Base-by-base conservation (phyloP, 495 filamentous ascomycete genomes). In the Penicillium malachiteum region DNA sequence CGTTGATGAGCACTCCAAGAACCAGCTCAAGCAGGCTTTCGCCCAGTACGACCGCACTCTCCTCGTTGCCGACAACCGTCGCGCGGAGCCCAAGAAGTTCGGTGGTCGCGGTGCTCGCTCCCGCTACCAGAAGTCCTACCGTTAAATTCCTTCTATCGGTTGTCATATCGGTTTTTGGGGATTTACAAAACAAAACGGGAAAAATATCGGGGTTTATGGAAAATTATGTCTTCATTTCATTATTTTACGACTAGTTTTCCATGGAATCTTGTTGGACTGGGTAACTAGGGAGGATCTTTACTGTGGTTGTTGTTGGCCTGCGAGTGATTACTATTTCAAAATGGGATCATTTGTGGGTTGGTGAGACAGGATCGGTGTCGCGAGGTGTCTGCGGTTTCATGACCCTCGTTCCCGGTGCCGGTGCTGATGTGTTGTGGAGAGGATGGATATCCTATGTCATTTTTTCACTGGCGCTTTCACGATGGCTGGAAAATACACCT, bases 1-100 rank as follows among this genome's bases (percentile, higher is more conserved):
- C 81, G 90, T 98, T 76, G 94, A 98, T 72, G 94, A 98, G 87
- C 91, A 97, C 86, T 87, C 88, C 81, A 98, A 98, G 90, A 98
- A 97, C 86, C 82, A 88, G 79, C 83, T 98, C 66, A 98, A 98
- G 90, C 87, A 91, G 76, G 88, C 89, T 58, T 84, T 97, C 58
- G 87, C 89, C 69, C 84, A 89, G 74, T 98, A 95, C 84, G 94
- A 98, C 84, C 87, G 94, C 65, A 96, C 90, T 73, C 83, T 98
- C 59, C 86, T 98, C 65, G 94, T 98, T 63, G 95, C 94, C 74
- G 94, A 98, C 73, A 96, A 96, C 84, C 83, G 93, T 65, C 89
- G 94, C 58, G 88, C 88, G 73, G 90, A 94, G 80, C 90, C 90
- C 70, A 94, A 94, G 89, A 93, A 93, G 81, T 92, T 94, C 76